phyloP scores from a whole-genome alignment of 2,329 filamentous ascomycete species.

The Pseudogymnoascus sp. region DNA sequence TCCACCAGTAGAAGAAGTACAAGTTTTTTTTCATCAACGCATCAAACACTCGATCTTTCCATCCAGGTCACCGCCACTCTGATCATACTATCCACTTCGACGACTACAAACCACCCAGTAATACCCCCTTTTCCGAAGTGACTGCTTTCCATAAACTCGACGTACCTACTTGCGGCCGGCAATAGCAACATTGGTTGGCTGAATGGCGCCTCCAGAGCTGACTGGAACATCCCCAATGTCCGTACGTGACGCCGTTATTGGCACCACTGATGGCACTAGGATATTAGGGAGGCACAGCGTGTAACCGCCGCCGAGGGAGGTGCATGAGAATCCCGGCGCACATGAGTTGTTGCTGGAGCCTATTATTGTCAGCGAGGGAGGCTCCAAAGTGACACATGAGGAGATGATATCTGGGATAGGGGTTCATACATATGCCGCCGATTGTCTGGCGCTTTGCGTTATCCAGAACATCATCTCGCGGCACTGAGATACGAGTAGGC shows the following conservation, averaged over 20 bases:
- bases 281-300: not conserved
- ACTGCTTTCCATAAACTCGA: not conserved
- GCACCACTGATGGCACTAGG: not conserved
- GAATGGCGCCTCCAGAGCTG: not conserved
- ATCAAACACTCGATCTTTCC: not conserved
- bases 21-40: not conserved
- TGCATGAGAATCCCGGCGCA: not conserved
- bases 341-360: not conserved
- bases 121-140: not conserved
- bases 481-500: not conserved
- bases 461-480: not conserved
- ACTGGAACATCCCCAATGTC: not conserved
- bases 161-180: not conserved
- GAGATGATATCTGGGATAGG: not conserved
- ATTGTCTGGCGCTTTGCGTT: not conserved
- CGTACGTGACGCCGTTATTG: not conserved
- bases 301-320: not conserved
- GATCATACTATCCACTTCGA: not conserved
- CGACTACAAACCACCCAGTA: not conserved
- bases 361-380: not conserved
- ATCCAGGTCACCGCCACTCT: not conserved
- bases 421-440: not conserved
- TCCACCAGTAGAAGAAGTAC: not conserved
- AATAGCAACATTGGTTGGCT: not conserved
- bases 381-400: not conserved